Percentiles rank a stretch among this genome's conserved stretches.
Conservation (phyloP, 2,329 filamentous ascomycete genomes). For the Eurotiales sp. region DNA sequence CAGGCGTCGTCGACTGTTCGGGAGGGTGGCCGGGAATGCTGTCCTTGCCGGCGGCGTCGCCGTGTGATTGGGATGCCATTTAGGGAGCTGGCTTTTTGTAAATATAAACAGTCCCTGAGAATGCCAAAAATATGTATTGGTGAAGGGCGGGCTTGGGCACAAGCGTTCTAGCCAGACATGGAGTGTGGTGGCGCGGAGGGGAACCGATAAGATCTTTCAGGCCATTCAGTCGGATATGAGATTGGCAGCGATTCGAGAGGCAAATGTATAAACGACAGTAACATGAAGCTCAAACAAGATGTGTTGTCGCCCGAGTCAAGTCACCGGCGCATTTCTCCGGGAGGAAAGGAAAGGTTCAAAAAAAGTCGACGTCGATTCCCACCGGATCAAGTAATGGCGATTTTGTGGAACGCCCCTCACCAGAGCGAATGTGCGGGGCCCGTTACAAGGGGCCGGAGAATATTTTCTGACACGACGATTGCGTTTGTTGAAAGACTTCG, state of each 20-base stretch:
- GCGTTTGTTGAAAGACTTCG: not conserved
- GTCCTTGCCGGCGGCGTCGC: not conserved
- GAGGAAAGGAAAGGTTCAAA: slow-evolving; percentile 1
- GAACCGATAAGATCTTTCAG: slow-evolving; percentile 4
- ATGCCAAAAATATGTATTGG: not conserved
- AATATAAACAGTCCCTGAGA: not conserved
- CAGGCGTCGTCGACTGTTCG: not conserved
- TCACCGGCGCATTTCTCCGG: slow-evolving; percentile 8
- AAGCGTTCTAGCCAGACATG: slow-evolving; percentile 3
- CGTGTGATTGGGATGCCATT: slow-evolving; percentile 11
- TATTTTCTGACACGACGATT: not conserved
- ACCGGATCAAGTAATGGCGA: slow-evolving; percentile 12
- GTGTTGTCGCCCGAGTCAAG: not conserved
- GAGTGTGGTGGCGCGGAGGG: slow-evolving; percentile 6
- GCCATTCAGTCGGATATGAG: not conserved
- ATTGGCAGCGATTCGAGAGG: too few relatives aligned
- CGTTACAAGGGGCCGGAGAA: not conserved
- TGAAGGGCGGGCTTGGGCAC: not conserved
- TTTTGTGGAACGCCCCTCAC: slow-evolving; percentile 8
- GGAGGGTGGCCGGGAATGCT: not conserved
- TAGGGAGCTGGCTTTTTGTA: too few relatives aligned
- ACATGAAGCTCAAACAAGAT: not conserved
- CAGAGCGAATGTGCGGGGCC: slow-evolving; percentile 2
- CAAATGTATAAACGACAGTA: too few relatives aligned
- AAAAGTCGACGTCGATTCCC: slow-evolving; percentile 4